Conservation (phyloP, 139 green algal genomes). For the Spirogloea muscicola region DNA sequence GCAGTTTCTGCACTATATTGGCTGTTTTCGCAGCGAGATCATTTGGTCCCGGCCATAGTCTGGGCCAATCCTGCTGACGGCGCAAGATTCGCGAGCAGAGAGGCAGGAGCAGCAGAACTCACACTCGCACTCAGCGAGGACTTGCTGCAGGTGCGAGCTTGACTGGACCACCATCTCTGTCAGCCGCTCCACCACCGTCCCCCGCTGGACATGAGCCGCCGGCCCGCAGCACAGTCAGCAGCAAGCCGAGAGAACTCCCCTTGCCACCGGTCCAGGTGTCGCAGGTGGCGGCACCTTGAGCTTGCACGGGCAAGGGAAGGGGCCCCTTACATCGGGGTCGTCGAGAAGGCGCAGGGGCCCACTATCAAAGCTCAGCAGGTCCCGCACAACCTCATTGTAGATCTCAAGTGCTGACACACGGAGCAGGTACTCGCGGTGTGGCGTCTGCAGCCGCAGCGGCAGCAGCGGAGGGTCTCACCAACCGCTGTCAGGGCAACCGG, state of each 20-base stretch:
- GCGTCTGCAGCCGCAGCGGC: slow-evolving; percentile 1
- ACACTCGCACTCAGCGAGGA: slow-evolving; percentile 17
- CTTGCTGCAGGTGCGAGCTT: slow-evolving; percentile 4
- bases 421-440: slow-evolving; percentile 82
- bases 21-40: no score
- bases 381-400: slow-evolving; percentile 97
- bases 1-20: neutral
- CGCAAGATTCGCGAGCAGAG: no score
- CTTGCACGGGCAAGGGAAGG: neutral
- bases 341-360: slow-evolving; percentile 19
- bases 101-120: no score
- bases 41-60: no score
- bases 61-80: slow-evolving; percentile 70
- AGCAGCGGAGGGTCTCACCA: no score
- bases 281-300: neutral
- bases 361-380: slow-evolving; percentile 72
- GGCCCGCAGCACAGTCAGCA: neutral
- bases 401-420: slow-evolving; percentile 96
- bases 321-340: slow-evolving; percentile 22
- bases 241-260: neutral
- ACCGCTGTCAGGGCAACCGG: no score
- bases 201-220: slow-evolving; percentile 1
- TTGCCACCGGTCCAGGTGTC: neutral
- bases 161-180: slow-evolving; percentile 81
- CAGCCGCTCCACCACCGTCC: slow-evolving; percentile 74